Evolutionary conservation across 257 asterid genomes (phyloP).

Genomic region (Ocimum tenuiflorum): DNA sequence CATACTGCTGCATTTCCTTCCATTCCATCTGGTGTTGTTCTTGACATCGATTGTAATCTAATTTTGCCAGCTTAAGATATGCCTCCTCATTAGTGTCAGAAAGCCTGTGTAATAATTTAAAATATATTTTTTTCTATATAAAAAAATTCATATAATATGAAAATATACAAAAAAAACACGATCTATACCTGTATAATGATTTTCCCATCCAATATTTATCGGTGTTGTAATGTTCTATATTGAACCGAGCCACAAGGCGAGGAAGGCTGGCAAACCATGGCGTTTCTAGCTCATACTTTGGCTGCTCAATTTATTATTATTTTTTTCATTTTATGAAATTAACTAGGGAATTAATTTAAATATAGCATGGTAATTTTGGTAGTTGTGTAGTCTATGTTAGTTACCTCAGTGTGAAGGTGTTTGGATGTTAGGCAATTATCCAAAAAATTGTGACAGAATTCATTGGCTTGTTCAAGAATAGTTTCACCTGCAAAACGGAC

Average conservation of each 20-base stretch:
- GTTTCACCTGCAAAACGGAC: no score
- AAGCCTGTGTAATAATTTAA: constrained; percentile 25
- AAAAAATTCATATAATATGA: no score
- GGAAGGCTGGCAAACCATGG: constrained; percentile 39
- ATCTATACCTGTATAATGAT: constrained; percentile 25
- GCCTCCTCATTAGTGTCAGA: constrained; percentile 20
- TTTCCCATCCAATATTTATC: constrained; percentile 35
- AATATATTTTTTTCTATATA: no score
- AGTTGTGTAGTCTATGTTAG: no score
- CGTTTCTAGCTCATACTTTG: constrained; percentile 21
- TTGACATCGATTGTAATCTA: constrained; percentile 39
- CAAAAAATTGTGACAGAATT: no score
- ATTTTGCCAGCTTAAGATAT: constrained; percentile 34
- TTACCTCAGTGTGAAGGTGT: no score
- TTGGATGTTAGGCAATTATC: no score
- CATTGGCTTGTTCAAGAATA: no score
- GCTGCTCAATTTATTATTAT: background rate
- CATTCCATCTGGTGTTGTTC: constrained; percentile 42
- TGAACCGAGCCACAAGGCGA: constrained; percentile 28
- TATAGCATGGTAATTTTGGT: no score
- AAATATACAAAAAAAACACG: no score
- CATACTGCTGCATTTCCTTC: constrained; percentile 31
- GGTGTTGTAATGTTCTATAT: constrained; percentile 26
- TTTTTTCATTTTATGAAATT: background rate
- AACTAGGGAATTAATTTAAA: no score